Evolutionary conservation across 2,329 filamentous ascomycete species (phyloP), one percentile per base, ranked within the genome.

Genomic region (Cladosporium phlei): DNA sequence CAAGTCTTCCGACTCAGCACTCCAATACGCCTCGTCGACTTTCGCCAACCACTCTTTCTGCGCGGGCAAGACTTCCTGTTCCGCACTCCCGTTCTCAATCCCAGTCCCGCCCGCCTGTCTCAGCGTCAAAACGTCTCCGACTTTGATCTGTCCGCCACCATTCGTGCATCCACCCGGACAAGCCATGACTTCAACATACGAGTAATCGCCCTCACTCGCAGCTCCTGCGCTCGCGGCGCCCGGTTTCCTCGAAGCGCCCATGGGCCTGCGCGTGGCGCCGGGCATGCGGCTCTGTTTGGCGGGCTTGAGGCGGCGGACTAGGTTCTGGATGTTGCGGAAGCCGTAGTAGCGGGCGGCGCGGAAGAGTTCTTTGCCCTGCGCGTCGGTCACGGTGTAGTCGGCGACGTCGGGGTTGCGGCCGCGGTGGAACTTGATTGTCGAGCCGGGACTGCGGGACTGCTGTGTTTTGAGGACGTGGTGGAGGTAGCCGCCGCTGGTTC

Each of bases 81-180:
- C 61, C 5, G 16, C 40, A 8, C 57, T 59, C 27, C 61, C 60
- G 32, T 64, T 62, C 35, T 60, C 59, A n/a, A 66, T 56, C 2
- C 59, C 61, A 5, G 59, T 61, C 16, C 58, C 55, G 7, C 53
- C 55, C 2, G 53, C 62, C 60, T 51, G 59, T 51, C 69, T 55
- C 20, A 75, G 52, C 4, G 67, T 65, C 32, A 66, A 70, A 5
- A 86, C 80, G 63, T 97, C 93, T 44, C 88, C 86, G 20, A 88
- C 80, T 62, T 95, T 95, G 63, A 98, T 83, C 71, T 98, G 93
- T 1, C 93, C 93, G 28, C 93, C 93, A 2, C 93, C 93, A 59
- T 98, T 98, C 46, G 93, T 98, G 70, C 93, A 98, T 3, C 93
- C 93, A n/a, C 93, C 93, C 0, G 93, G 93, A 66, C 93, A 98